Percentiles rank a stretch among this genome's conserved stretches.
These are phyloP conservation scores for Acanthamoeba castellanii DNA, from an alignment of 208 protist species.

Conservation along the genomic window DNA sequence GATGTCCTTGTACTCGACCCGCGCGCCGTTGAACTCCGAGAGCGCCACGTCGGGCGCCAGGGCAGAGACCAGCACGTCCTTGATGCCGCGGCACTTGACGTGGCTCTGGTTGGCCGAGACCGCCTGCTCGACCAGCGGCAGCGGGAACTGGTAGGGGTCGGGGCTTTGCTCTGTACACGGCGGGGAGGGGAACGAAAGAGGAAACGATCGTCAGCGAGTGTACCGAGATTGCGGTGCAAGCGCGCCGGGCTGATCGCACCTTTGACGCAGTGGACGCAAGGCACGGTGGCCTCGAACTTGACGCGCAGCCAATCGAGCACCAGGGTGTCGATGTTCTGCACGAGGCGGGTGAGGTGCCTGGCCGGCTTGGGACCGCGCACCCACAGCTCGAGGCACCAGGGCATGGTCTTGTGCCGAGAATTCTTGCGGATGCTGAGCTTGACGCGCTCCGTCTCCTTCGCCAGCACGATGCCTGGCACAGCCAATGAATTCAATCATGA, in stretches of 20 bases:
- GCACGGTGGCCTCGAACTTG: constrained; percentile 71
- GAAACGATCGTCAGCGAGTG: neutral
- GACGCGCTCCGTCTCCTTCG: constrained; percentile 63
- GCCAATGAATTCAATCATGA: too few species aligned
- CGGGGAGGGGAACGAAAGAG: neutral
- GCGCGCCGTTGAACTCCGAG: constrained; percentile 62
- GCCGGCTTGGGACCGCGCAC: constrained; percentile 60
- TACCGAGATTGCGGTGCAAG: neutral
- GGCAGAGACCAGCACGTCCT: constrained; percentile 50
- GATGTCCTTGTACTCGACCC: constrained; percentile 63
- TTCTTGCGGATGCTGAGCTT: constrained; percentile 69
- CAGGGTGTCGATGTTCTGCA: constrained; percentile 72
- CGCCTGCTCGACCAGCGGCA: constrained; percentile 70
- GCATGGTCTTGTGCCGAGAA: constrained; percentile 60
- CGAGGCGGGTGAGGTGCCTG: constrained; percentile 51
- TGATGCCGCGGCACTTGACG: constrained; percentile 72
- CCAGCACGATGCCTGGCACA: neutral
- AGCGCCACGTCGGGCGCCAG: constrained; percentile 70
- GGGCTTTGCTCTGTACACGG: constrained; percentile 42
- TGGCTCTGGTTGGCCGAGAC: constrained; percentile 15
- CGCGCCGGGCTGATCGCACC: neutral
- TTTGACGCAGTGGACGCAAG: constrained; percentile 69
- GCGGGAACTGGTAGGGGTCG: constrained; percentile 73
- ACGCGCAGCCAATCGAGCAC: constrained; percentile 67
- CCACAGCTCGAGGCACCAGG: constrained; percentile 69